Conservation (phyloP, 2,329 filamentous ascomycete species). For the Colletotrichum godetiae region DNA sequence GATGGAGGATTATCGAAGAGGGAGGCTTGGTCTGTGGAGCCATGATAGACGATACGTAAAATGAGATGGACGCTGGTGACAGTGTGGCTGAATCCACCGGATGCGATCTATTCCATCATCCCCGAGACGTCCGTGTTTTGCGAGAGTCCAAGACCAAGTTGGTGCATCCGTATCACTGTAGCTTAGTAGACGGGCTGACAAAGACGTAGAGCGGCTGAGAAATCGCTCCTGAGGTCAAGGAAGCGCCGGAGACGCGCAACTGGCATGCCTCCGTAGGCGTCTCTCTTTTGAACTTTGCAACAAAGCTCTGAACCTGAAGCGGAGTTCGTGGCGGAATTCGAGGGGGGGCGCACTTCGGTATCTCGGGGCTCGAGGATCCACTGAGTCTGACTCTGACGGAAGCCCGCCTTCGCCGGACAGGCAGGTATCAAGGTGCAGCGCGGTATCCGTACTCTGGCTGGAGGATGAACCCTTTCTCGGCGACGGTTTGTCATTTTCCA, state of each 20-base stretch:
- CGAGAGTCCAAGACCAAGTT: background rate
- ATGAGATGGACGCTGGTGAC: slow-evolving; percentile 3
- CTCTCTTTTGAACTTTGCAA: background rate
- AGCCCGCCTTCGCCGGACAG: slow-evolving; percentile 23
- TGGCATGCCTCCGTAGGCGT: background rate
- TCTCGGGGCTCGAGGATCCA: slow-evolving; percentile 11
- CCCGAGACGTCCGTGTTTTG: slow-evolving; percentile 1
- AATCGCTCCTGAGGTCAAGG: background rate
- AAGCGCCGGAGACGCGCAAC: background rate
- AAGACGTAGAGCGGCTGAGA: slow-evolving; percentile 15
- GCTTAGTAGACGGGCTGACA: slow-evolving; percentile 9
- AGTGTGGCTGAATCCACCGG: slow-evolving; percentile 17
- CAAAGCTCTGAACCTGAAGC: background rate
- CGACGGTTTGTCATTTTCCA: background rate
- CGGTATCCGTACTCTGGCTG: background rate
- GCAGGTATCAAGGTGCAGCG: background rate
- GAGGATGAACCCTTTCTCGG: background rate
- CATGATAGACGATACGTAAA: slow-evolving; percentile 10
- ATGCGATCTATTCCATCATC: background rate
- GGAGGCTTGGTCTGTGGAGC: slow-evolving; percentile 8
- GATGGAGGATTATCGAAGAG: slow-evolving; percentile 8
- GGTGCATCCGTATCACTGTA: background rate
- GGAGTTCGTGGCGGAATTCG: slow-evolving; percentile 17
- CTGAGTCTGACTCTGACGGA: slow-evolving; percentile 5
- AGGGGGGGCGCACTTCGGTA: slow-evolving; percentile 10